A percentile compares a stretch with the other conserved stretches of the same genome.
Conservation (phyloP, 2,329 filamentous ascomycete genomes). For the Clarireedia sp. region DNA sequence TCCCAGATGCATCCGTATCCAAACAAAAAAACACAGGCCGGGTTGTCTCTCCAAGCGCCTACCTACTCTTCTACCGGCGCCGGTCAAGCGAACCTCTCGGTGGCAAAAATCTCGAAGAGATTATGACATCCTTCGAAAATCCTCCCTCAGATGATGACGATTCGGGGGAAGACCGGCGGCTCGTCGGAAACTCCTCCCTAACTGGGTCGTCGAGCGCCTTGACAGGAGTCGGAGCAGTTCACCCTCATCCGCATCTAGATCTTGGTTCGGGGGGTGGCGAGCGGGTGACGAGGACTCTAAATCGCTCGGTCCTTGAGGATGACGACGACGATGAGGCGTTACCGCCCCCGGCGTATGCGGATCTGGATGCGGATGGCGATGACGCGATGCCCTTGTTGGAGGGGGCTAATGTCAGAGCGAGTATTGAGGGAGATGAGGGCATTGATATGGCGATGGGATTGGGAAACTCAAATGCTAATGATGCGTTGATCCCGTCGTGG, state of each 20-base stretch:
- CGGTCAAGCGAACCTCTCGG: slow-evolving; percentile 71
- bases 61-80: slow-evolving; percentile 92
- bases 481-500: too few relatives aligned
- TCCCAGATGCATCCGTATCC: slow-evolving; percentile 65
- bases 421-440: too few relatives aligned
- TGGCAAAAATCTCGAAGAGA: slow-evolving; percentile 63
- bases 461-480: too few relatives aligned
- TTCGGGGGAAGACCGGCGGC: slow-evolving; percentile 78
- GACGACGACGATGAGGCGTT: slow-evolving; percentile 18
- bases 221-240: slow-evolving; percentile 69
- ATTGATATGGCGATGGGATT: too few relatives aligned
- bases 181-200: slow-evolving; percentile 75
- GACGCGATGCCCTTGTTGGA: background rate
- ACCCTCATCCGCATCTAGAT: slow-evolving; percentile 53
- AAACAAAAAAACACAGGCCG: slow-evolving; percentile 50
- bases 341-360: slow-evolving; percentile 12
- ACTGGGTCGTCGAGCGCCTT: slow-evolving; percentile 88
- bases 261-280: slow-evolving; percentile 41
- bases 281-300: slow-evolving; percentile 23
- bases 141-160: slow-evolving; percentile 39
- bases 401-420: too few relatives aligned
- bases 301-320: slow-evolving; percentile 22
- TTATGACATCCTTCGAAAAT: slow-evolving; percentile 57
- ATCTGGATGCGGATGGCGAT: background rate
- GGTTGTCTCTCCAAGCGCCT: slow-evolving; percentile 70